Percentiles rank a stretch among this genome's conserved stretches.
Conservation (phyloP, 495 filamentous ascomycete species). For the Friedmanniomyces simplex region DNA sequence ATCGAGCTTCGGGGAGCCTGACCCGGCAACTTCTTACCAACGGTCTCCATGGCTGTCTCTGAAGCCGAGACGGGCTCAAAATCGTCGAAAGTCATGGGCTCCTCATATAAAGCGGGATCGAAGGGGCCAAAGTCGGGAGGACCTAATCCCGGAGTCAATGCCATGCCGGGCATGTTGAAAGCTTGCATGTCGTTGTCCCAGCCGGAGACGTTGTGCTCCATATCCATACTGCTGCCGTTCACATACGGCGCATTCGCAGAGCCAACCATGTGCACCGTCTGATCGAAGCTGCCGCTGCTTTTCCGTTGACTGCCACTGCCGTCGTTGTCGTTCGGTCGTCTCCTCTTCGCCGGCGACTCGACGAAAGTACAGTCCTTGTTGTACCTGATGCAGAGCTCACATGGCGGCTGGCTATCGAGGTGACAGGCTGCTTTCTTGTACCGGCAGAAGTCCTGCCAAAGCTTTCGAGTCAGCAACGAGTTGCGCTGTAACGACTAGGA, state of each 20-base stretch:
- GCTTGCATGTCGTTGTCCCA: slow-evolving; percentile 15
- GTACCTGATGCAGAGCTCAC: slow-evolving; percentile 19
- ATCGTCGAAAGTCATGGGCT: slow-evolving; percentile 4
- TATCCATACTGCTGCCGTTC: slow-evolving; percentile 8
- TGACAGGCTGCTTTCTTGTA: slow-evolving; percentile 21
- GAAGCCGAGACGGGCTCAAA: slow-evolving; percentile 9
- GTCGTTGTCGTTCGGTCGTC: slow-evolving; percentile 16
- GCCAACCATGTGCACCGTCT: background rate
- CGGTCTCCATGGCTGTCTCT: background rate
- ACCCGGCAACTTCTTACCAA: background rate
- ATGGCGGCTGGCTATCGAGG: slow-evolving; percentile 15
- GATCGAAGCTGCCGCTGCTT: slow-evolving; percentile 11
- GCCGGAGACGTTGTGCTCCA: slow-evolving; percentile 7
- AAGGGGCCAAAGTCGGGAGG: slow-evolving; percentile 8
- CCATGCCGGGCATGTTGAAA: slow-evolving; percentile 11
- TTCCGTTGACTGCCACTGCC: slow-evolving; percentile 1
- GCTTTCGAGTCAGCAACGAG: background rate
- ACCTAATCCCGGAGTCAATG: slow-evolving; percentile 4
- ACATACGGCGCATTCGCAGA: background rate
- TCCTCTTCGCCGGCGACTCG: slow-evolving; percentile 18
- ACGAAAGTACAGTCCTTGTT: slow-evolving; percentile 21
- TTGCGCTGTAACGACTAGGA: too few relatives aligned
- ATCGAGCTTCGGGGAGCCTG: background rate
- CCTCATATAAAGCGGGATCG: slow-evolving; percentile 16
- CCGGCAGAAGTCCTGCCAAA: slow-evolving; percentile 12